phyloP scores from a whole-genome alignment of 345 rosid genomes.

The Orychophragmus violaceus region DNA sequence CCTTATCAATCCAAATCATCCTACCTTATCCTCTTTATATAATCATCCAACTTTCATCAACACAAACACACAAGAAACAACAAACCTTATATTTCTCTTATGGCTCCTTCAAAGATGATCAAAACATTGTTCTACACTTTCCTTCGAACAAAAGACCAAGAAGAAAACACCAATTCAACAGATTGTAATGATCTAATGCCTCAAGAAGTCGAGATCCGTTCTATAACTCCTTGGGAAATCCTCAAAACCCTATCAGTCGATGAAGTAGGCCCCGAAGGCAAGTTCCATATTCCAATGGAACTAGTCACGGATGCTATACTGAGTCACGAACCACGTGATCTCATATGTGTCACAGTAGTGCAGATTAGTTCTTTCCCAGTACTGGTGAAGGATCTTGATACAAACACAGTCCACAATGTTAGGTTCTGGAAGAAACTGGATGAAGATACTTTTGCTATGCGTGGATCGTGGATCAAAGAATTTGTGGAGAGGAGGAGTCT shows the following conservation, averaged over 20 bases:
- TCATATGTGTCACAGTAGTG: neutral
- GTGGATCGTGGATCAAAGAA: conserved; percentile 16
- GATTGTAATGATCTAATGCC: neutral
- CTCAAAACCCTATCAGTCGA: neutral
- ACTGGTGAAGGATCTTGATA: conserved; percentile 10
- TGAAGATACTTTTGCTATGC: neutral
- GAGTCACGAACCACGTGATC: neutral
- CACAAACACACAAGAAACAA: neutral
- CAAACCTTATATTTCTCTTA: neutral
- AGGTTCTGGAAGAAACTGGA: neutral
- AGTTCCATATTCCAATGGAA: neutral
- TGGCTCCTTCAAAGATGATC: neutral
- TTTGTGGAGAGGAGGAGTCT: conserved; percentile 16
- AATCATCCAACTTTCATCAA: neutral
- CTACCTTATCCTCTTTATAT: too few species aligned
- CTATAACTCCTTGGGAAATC: conserved; percentile 7
- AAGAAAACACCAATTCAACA: neutral
- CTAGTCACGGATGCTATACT: neutral
- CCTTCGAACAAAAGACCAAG: conserved; percentile 13
- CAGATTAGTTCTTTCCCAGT: neutral
- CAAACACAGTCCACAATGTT: neutral
- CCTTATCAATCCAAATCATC: neutral
- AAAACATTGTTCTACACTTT: conserved; percentile 18
- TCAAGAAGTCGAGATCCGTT: conserved; percentile 17
- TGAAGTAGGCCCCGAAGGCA: neutral